A percentile compares a stretch with the other conserved stretches of the same genome.
Conservation (phyloP, 2,329 filamentous ascomycete species). For the Botrytis squamosa region DNA sequence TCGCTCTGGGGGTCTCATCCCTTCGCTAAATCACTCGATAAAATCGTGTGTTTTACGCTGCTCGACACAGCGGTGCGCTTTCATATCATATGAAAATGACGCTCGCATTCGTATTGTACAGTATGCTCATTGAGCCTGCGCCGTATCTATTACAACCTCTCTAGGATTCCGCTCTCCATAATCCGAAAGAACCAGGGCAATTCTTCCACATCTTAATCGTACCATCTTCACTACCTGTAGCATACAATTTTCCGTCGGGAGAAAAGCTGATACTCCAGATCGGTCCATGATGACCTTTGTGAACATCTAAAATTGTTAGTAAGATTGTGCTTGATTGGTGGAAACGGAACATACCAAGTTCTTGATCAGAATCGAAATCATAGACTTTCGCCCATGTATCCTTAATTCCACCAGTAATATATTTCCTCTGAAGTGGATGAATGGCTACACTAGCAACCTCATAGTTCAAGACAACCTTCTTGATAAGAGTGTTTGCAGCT, state of each 20-base stretch:
- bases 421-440: slow-evolving; percentile 75
- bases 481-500: slow-evolving; percentile 69
- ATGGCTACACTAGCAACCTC: slow-evolving; percentile 89
- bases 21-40: slow-evolving; percentile 6
- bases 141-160: background rate
- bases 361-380: slow-evolving; percentile 77
- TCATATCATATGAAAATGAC: background rate
- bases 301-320: slow-evolving; percentile 61
- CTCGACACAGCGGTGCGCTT: background rate
- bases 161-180: slow-evolving; percentile 47
- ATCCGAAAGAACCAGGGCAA: slow-evolving; percentile 62
- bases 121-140: slow-evolving; percentile 1
- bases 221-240: slow-evolving; percentile 93
- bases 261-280: slow-evolving; percentile 97
- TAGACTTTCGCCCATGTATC: slow-evolving; percentile 98
- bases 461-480: slow-evolving; percentile 75
- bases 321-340: background rate
- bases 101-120: background rate
- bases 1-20: background rate
- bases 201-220: slow-evolving; percentile 92
- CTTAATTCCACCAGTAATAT: slow-evolving; percentile 85
- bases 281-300: slow-evolving; percentile 95
- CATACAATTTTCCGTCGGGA: slow-evolving; percentile 93
- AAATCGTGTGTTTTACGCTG: background rate
- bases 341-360: slow-evolving; percentile 59